A percentile compares a stretch with the other conserved stretches of the same genome.
Conservation (phyloP, 331 rosid genomes). For the Saraca asoca region DNA sequence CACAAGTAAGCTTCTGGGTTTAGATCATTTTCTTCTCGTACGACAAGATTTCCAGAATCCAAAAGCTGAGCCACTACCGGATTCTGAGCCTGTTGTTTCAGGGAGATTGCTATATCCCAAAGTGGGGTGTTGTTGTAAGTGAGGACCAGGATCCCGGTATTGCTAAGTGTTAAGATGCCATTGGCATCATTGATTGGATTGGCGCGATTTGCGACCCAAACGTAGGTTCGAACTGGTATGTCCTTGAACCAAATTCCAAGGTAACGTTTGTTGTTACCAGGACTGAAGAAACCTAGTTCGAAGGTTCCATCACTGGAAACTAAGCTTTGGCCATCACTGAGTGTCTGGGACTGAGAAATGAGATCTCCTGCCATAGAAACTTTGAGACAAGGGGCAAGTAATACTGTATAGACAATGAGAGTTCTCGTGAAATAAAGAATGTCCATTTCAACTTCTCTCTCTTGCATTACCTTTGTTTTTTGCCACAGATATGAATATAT, state of each 20-base stretch:
- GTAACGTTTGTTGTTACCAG: neutral
- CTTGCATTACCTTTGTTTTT: too few species aligned
- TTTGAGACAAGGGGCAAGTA: neutral
- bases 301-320: conserved; percentile 29
- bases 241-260: too few species aligned
- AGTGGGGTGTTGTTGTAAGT: conserved; percentile 25
- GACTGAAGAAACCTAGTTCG: conserved; percentile 44
- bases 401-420: too few species aligned
- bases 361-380: conserved; percentile 26
- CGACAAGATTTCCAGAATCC: too few species aligned
- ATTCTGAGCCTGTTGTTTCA: too few species aligned
- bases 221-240: too few species aligned
- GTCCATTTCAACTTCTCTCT: too few species aligned
- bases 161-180: conserved; percentile 37
- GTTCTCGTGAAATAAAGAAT: too few species aligned
- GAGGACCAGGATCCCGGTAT: conserved; percentile 31
- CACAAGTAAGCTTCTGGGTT: neutral
- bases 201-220: too few species aligned
- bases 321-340: conserved; percentile 30
- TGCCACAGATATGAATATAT: too few species aligned
- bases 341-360: conserved; percentile 24
- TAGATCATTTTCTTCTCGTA: too few species aligned
- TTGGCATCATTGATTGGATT: neutral
- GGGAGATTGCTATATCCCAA: conserved; percentile 21
- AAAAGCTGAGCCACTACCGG: too few species aligned